phyloP scores from a whole-genome alignment of 345 rosid species.

The Limnanthes douglasii region DNA sequence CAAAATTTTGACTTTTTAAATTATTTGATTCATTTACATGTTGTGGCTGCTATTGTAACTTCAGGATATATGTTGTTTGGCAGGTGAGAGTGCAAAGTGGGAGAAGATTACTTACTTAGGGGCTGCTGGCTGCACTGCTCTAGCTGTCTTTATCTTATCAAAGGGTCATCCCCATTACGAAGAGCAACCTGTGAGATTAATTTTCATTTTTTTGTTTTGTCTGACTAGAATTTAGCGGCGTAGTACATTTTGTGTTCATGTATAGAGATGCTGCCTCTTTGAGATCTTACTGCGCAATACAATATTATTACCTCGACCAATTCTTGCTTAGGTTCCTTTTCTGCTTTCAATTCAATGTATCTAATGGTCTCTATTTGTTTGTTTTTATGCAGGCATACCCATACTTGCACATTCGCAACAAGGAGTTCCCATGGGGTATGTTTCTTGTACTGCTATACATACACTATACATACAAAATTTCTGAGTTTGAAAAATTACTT shows the following conservation, averaged over 20 bases:
- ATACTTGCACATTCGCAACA: constrained; percentile 89
- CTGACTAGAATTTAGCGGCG: not conserved
- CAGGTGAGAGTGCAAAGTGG: constrained; percentile 86
- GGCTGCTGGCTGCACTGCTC: constrained; percentile 40
- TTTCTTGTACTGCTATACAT: not conserved
- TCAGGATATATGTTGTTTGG: no score
- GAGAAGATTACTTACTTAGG: constrained; percentile 82
- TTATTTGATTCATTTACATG: not conserved
- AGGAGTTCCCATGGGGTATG: constrained; percentile 99
- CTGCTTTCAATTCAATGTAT: not conserved
- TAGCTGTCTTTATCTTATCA: constrained; percentile 40
- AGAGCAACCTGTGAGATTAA: constrained; percentile 65
- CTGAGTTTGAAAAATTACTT: no score
- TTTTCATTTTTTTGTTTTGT: not conserved
- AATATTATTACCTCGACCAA: not conserved
- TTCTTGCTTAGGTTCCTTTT: not conserved
- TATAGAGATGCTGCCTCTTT: not conserved
- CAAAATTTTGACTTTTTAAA: not conserved
- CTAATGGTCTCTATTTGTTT: constrained; percentile 5
- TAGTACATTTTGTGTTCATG: no score
- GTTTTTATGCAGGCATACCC: constrained; percentile 44
- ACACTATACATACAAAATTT: no score
- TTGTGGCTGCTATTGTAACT: no score
- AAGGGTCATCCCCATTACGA: constrained; percentile 87
- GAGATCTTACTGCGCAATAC: not conserved